Conservation (phyloP, 2,329 filamentous ascomycete genomes). For the Metarhizium sp. region DNA sequence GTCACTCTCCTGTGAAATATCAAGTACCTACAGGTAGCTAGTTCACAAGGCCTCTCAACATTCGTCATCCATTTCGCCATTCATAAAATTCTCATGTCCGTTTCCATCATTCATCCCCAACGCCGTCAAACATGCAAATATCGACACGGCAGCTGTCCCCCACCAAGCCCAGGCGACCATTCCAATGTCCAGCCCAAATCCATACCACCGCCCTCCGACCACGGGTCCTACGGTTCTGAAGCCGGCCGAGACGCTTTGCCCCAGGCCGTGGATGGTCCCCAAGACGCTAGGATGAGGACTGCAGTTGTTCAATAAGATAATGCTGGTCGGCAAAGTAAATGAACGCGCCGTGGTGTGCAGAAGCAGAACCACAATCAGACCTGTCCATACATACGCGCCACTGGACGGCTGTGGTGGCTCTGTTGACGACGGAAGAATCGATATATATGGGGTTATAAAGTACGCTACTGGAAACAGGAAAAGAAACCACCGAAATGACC, state of each 20-base stretch:
- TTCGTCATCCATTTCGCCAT: slow-evolving; percentile 32
- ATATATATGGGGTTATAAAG: slow-evolving; percentile 56
- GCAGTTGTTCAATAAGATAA: slow-evolving; percentile 52
- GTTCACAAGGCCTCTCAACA: background rate
- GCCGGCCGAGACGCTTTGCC: slow-evolving; percentile 38
- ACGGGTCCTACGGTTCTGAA: slow-evolving; percentile 42
- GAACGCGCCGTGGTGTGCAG: slow-evolving; percentile 67
- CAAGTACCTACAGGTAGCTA: no score
- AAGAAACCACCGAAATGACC: slow-evolving; percentile 56
- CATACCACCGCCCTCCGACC: slow-evolving; percentile 39
- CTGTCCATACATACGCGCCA: slow-evolving; percentile 47
- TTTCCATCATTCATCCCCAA: slow-evolving; percentile 56
- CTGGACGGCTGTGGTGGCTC: slow-evolving; percentile 32
- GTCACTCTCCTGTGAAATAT: background rate
- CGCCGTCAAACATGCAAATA: slow-evolving; percentile 46
- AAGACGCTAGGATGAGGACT: slow-evolving; percentile 49
- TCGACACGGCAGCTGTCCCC: slow-evolving; percentile 38
- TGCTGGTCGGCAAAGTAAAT: slow-evolving; percentile 51
- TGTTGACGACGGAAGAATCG: slow-evolving; percentile 46
- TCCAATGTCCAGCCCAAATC: slow-evolving; percentile 33
- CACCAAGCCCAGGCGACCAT: slow-evolving; percentile 40
- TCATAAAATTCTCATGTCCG: slow-evolving; percentile 49
- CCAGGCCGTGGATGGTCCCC: slow-evolving; percentile 47
- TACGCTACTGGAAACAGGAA: slow-evolving; percentile 61
- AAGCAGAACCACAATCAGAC: slow-evolving; percentile 51